Conservation (phyloP, 2,329 filamentous ascomycete species). For the Coniosporium uncinatum region DNA sequence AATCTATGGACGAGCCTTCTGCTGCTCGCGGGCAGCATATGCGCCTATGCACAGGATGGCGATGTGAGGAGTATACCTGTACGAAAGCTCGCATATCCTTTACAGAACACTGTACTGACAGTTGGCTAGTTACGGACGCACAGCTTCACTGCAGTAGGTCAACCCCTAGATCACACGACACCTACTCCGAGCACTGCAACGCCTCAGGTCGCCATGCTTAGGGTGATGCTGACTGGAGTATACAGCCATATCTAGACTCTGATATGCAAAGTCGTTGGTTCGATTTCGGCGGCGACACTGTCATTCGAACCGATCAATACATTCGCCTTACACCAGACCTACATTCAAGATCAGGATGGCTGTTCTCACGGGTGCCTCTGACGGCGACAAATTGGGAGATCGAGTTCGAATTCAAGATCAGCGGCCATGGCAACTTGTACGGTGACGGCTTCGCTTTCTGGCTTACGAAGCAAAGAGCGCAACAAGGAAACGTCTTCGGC, state of each 20-base stretch:
- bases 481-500: conserved; percentile 81
- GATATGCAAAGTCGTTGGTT: conserved; percentile 99
- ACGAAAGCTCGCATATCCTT: conserved; percentile 23
- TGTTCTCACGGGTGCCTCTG: conserved; percentile 89
- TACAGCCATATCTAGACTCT: conserved; percentile 89
- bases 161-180: background rate
- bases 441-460: conserved; percentile 98
- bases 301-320: conserved; percentile 74
- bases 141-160: conserved; percentile 44
- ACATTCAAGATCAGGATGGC: conserved; percentile 86
- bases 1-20: conserved; percentile 3
- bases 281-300: conserved; percentile 95
- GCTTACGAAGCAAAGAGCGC: conserved; percentile 89
- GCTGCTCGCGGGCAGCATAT: conserved; percentile 27
- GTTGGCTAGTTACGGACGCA: conserved; percentile 72
- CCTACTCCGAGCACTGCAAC: no score
- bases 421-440: conserved; percentile 83
- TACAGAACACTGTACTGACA: background rate
- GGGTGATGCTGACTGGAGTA: background rate
- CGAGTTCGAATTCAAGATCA: conserved; percentile 92
- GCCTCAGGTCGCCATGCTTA: no score
- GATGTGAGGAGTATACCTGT: conserved; percentile 63
- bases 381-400: conserved; percentile 98
- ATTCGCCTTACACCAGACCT: conserved; percentile 89
- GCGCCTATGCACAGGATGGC: conserved; percentile 21